A percentile compares a stretch with the other conserved stretches of the same genome.
Evolutionary conservation across 164 flowering plant genomes (phyloP).

Genomic region (Nymphaea colorata): DNA sequence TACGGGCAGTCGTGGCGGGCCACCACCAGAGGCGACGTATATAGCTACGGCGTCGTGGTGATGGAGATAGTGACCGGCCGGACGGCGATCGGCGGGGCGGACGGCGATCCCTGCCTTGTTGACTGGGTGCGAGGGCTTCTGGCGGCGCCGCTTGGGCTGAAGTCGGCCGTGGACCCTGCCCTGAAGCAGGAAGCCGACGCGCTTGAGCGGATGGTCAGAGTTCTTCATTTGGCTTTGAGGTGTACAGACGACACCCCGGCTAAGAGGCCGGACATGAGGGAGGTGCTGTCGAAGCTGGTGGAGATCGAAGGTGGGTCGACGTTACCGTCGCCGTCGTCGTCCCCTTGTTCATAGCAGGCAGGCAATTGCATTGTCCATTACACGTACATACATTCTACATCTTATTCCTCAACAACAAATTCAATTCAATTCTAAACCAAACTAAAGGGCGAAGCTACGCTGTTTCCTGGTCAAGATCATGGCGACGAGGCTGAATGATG

Average conservation of each 20-base stretch:
- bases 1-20: constrained; percentile 88
- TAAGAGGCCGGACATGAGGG: constrained; percentile 77
- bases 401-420: too few species aligned
- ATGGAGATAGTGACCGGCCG: constrained; percentile 86
- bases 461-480: too few species aligned
- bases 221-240: constrained; percentile 47
- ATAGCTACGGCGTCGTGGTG: constrained; percentile 74
- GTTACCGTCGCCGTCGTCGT: background rate
- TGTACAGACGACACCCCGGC: constrained; percentile 72
- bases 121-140: constrained; percentile 68
- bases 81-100: constrained; percentile 41
- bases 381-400: too few species aligned
- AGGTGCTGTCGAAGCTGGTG: constrained; percentile 50
- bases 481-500: too few species aligned
- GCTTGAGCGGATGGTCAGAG: constrained; percentile 33
- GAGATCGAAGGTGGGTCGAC: background rate
- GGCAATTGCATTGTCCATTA: too few species aligned
- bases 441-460: too few species aligned
- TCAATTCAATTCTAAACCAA: too few species aligned
- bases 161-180: constrained; percentile 27
- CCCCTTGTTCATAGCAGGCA: too few species aligned
- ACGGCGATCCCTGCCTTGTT: constrained; percentile 14
- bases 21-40: constrained; percentile 87
- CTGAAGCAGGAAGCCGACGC: constrained; percentile 19
- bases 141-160: background rate